Percentiles rank a stretch among this genome's conserved stretches.
Evolutionary conservation across 805 yeast genomes (phyloP).

Genomic region (Candida rishiriensis): DNA sequence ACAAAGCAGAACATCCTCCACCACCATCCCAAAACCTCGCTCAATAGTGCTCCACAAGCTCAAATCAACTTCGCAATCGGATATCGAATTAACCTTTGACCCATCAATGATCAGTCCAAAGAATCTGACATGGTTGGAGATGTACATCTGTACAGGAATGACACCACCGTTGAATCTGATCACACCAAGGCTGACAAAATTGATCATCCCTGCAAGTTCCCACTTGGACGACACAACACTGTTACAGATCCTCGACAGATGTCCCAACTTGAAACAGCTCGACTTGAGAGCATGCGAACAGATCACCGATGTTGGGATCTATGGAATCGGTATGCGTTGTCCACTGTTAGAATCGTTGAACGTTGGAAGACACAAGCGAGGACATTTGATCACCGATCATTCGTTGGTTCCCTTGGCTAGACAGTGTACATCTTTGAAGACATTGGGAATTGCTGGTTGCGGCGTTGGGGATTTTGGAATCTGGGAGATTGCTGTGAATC

Average conservation of each 20-base stretch:
- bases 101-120: slow-evolving; percentile 35
- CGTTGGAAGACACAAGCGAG: slow-evolving; percentile 72
- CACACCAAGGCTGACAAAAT: slow-evolving; percentile 34
- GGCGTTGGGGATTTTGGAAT: slow-evolving; percentile 68
- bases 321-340: slow-evolving; percentile 61
- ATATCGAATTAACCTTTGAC: slow-evolving; percentile 45
- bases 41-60: slow-evolving; percentile 65
- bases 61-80: slow-evolving; percentile 43
- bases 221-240: slow-evolving; percentile 58
- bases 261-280: slow-evolving; percentile 57
- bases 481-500: slow-evolving; percentile 68
- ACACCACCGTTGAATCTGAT: slow-evolving; percentile 51
- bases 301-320: slow-evolving; percentile 71
- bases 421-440: slow-evolving; percentile 48
- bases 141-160: slow-evolving; percentile 76
- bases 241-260: slow-evolving; percentile 42
- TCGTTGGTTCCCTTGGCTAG: slow-evolving; percentile 55
- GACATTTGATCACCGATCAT: slow-evolving; percentile 65
- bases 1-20: neutral
- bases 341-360: slow-evolving; percentile 55
- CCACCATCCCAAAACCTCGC: slow-evolving; percentile 17
- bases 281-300: slow-evolving; percentile 83
- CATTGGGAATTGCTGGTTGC: slow-evolving; percentile 90
- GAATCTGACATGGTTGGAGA: slow-evolving; percentile 63
- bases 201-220: slow-evolving; percentile 70